Conservation (phyloP, 129 eudicot genomes). For the Flaveria robusta region DNA sequence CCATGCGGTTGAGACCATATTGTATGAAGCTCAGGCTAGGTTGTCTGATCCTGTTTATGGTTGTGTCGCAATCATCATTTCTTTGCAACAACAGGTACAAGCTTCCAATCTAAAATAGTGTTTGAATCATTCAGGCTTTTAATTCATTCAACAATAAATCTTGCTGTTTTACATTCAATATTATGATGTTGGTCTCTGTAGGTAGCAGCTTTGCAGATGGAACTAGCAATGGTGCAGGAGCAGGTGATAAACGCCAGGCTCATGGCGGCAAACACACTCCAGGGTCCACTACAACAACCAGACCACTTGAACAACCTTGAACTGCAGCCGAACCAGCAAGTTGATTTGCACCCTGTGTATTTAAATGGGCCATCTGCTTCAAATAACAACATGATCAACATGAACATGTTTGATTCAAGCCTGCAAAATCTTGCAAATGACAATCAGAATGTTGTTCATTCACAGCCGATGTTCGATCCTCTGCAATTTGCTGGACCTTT, state of each 20-base stretch:
- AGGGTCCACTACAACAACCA: conserved; percentile 39
- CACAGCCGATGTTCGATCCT: conserved; percentile 40
- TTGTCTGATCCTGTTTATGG: conserved; percentile 87
- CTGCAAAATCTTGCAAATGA: conserved; percentile 12
- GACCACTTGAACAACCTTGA: conserved; percentile 9
- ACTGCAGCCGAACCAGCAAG: conserved; percentile 3
- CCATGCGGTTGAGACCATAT: conserved; percentile 69
- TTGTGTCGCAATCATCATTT: conserved; percentile 69
- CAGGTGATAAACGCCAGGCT: conserved; percentile 49
- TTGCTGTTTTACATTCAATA: not conserved
- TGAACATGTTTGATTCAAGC: conserved; percentile 30
- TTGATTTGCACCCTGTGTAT: conserved; percentile 38
- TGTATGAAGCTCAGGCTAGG: conserved; percentile 89
- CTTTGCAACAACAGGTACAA: conserved; percentile 71
- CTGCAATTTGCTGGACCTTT: conserved; percentile 20
- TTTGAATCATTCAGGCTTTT: not conserved
- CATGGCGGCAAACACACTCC: conserved; percentile 47
- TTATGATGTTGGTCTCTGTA: conserved; percentile 3
- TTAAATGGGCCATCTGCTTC: conserved; percentile 47
- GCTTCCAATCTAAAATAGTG: not conserved
- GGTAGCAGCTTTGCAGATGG: conserved; percentile 55
- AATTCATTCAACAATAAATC: not conserved
- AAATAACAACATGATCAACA: conserved; percentile 29
- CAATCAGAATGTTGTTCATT: not conserved
- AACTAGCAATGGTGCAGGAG: conserved; percentile 60